These are phyloP conservation scores for Herpetomonas samuelpessoai DNA, from an alignment of 208 protist genomes.

Conservation along the genomic window DNA sequence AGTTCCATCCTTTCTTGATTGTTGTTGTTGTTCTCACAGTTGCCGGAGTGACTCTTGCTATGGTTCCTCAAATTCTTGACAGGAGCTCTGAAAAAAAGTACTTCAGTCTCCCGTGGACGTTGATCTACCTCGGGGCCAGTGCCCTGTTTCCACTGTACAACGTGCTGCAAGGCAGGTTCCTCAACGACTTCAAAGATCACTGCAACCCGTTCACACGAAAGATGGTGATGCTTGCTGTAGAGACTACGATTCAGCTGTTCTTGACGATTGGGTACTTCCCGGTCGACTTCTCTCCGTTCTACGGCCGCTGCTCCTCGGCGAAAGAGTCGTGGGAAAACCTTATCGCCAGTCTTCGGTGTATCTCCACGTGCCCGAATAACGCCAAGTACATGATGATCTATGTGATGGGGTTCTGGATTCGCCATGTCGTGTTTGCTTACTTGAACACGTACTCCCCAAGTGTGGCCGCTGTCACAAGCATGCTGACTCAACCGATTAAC, in stretches of 20 bases:
- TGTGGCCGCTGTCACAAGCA: conserved; percentile 26
- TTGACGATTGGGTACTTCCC: conserved; percentile 34
- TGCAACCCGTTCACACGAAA: conserved; percentile 24
- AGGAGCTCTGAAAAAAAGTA: conserved; percentile 17
- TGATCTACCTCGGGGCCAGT: conserved; percentile 24
- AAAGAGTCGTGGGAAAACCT: conserved; percentile 41
- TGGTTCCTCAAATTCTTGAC: conserved; percentile 29
- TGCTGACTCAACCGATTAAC: conserved; percentile 42
- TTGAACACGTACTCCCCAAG: conserved; percentile 39
- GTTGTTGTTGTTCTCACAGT: conserved; percentile 20
- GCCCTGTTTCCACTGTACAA: conserved; percentile 43
- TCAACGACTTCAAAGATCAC: conserved; percentile 25
- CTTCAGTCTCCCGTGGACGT: conserved; percentile 33
- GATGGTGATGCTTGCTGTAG: conserved; percentile 34
- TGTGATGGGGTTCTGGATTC: conserved; percentile 40
- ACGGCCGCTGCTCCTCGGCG: conserved; percentile 21
- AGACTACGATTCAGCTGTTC: conserved; percentile 30
- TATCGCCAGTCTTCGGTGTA: conserved; percentile 17
- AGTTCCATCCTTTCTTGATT: conserved; percentile 25
- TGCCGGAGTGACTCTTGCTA: conserved; percentile 23
- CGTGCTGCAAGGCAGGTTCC: conserved; percentile 37
- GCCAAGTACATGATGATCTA: conserved; percentile 33
- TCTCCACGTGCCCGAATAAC: conserved; percentile 23
- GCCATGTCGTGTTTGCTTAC: conserved; percentile 40
- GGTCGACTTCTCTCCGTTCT: conserved; percentile 39